Conservation (phyloP, 441 rosid species). For the Erodium moschatum region DNA sequence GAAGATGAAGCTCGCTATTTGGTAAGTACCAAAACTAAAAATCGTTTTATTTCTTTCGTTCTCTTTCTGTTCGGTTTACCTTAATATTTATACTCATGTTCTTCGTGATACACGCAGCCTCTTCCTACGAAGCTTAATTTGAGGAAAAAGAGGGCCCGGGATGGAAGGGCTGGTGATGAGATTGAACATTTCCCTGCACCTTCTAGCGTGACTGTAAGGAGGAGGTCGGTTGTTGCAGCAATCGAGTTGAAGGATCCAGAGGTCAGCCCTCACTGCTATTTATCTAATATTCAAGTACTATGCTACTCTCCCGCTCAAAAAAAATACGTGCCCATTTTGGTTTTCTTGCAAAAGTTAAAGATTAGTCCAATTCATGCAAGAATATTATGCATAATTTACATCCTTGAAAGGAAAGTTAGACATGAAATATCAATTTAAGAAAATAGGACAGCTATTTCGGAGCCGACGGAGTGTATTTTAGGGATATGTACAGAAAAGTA, state of each 20-base stretch:
- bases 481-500: no score
- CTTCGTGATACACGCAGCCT: constrained; percentile 44
- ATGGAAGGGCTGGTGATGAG: constrained; percentile 76
- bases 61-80: constrained; percentile 12
- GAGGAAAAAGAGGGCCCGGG: constrained; percentile 73
- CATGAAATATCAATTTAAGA: no score
- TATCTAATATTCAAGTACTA: no score
- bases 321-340: neutral
- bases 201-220: constrained; percentile 62
- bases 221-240: constrained; percentile 44
- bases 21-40: constrained; percentile 34
- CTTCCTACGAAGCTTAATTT: constrained; percentile 70
- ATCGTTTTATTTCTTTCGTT: neutral
- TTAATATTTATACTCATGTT: constrained; percentile 2
- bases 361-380: neutral
- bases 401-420: no score
- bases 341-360: neutral
- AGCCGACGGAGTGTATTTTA: no score
- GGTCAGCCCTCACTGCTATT: constrained; percentile 29
- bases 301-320: neutral
- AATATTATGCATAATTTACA: no score
- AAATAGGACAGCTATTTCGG: no score
- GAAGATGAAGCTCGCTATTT: constrained; percentile 66
- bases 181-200: constrained; percentile 79
- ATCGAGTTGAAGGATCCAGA: constrained; percentile 56